Conservation (phyloP, 306 rosid genomes). For the Hippophae gyantsensis region DNA sequence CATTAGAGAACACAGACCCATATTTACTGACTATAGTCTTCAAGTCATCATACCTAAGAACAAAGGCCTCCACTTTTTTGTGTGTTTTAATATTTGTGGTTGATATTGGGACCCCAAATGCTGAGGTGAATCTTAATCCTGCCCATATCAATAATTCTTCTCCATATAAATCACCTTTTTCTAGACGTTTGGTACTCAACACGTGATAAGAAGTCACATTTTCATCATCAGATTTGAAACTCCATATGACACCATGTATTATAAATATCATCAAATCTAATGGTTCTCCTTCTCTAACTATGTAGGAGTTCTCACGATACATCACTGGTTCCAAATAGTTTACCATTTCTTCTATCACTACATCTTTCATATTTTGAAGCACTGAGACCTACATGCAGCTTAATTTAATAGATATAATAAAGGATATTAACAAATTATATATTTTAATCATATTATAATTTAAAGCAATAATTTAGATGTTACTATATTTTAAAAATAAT, state of each 20-base stretch:
- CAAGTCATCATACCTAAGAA: conserved; percentile 4
- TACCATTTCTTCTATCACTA: background rate
- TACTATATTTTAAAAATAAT: too few species aligned
- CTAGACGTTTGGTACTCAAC: background rate
- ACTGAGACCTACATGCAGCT: background rate
- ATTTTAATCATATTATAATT: too few species aligned
- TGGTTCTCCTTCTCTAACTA: conserved; percentile 10
- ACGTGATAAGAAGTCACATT: background rate
- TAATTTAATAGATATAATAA: too few species aligned
- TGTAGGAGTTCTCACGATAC: background rate
- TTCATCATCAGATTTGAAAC: background rate
- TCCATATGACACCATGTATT: conserved; percentile 8
- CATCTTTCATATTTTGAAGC: background rate
- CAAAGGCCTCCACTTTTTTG: conserved; percentile 30
- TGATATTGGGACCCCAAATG: conserved; percentile 31
- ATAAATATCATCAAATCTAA: conserved; percentile 10
- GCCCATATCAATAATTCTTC: conserved; percentile 27
- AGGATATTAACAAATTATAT: too few species aligned
- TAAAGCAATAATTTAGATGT: too few species aligned
- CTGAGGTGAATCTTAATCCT: conserved; percentile 16
- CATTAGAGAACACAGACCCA: too few species aligned
- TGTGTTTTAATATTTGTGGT: conserved; percentile 28
- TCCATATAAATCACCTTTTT: conserved; percentile 6
- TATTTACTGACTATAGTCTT: background rate
- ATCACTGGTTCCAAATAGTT: conserved; percentile 7